Conservation (phyloP, 2,329 filamentous ascomycete species). For the Alternaria atra region DNA sequence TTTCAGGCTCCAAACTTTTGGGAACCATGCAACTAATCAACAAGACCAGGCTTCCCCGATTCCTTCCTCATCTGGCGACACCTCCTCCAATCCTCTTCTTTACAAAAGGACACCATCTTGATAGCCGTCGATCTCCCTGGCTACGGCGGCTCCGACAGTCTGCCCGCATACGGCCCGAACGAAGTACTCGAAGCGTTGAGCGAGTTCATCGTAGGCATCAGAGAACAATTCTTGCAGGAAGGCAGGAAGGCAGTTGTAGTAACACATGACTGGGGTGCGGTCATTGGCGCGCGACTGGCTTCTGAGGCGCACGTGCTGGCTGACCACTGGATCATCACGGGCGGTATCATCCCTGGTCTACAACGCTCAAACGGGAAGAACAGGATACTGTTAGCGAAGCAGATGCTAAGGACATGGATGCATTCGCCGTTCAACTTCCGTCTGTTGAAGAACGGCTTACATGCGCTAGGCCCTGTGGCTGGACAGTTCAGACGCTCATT, state of each 20-base stretch:
- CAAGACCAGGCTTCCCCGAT: constrained; percentile 62
- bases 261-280: constrained; percentile 65
- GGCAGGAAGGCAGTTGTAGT: constrained; percentile 56
- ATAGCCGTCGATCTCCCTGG: constrained; percentile 67
- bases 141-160: constrained; percentile 65
- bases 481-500: constrained; percentile 60
- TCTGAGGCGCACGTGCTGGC: constrained; percentile 65
- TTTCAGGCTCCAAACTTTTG: neutral
- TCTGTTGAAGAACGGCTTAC: constrained; percentile 56
- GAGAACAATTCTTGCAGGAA: constrained; percentile 53
- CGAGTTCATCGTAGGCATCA: constrained; percentile 62
- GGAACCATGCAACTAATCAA: neutral
- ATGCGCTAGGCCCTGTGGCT: constrained; percentile 58
- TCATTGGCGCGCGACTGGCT: constrained; percentile 64
- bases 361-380: constrained; percentile 54
- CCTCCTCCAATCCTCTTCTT: constrained; percentile 54
- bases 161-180: constrained; percentile 60
- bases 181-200: constrained; percentile 63
- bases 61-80: constrained; percentile 65
- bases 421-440: constrained; percentile 56
- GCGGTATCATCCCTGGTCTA: constrained; percentile 59
- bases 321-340: constrained; percentile 64
- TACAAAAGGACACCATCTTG: constrained; percentile 54
- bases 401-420: constrained; percentile 61
- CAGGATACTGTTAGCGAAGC: constrained; percentile 54